Base-by-base conservation (phyloP, 805 yeast species). In the Pichia exigua region DNA sequence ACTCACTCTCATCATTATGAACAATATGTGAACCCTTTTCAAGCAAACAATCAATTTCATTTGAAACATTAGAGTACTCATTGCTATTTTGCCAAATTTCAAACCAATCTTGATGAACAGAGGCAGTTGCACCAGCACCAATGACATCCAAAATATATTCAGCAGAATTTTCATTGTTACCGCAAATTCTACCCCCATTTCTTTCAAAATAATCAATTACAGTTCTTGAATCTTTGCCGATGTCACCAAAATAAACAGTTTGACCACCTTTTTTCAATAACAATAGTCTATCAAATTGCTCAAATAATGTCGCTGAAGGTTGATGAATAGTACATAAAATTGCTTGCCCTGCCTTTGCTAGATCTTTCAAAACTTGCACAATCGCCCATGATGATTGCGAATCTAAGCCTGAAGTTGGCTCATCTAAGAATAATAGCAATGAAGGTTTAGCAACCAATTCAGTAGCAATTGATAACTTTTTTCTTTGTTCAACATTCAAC, bases 111-210 rank as follows among this genome's bases (percentile, higher is more conserved):
- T 74, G 75, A 30, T 67, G 60, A 18, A 76, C 78, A 49, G 70
- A 61, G 3, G 88, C 84, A 30, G 88, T 83, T 3, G 92, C 89
- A 63, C 88, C 91, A 38, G 92, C 91, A 54, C 92, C 92, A 65
- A 86, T 82, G 52, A 79, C 80, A 55, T 82, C 82, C 59, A 85
- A 69, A 67, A 84, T 81, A 71, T 83, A 85, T 65, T 84, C 91
- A 38, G 90, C 90, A 27, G 91, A 90, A 57, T 85, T 85, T 50
- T 82, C 89, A 39, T 70, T 67, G 13, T 65, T 66, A 35, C 70
- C 73, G 71, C 94, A 86, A 48, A 75, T 73, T 53, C 82, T 77
- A 42, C 91, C 90, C 38, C 96, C 81, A 55, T 73, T 61, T 18
- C 60, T 61, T 61, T 76, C 80, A 57, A 77, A 77, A 60, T 77